phyloP scores from a whole-genome alignment of 768 basidiomycete species.

The Macrolepiota albuminosa region DNA sequence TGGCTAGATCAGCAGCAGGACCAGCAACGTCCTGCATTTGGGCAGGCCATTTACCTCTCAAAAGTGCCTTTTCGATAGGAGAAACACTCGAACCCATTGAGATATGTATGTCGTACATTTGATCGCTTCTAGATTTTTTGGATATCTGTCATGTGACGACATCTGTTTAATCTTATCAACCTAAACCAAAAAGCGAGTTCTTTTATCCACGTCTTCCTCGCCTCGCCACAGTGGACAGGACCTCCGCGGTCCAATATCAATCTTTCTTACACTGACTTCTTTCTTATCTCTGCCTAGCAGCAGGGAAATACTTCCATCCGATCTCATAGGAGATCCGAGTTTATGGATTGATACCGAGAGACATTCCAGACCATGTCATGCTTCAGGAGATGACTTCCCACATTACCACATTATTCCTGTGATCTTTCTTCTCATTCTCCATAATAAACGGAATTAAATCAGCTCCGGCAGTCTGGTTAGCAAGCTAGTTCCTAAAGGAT shows the following conservation, averaged over 20 bases:
- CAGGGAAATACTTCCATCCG: not conserved
- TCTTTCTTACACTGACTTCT: not conserved
- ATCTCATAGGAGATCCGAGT: not conserved
- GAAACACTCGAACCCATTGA: slow-evolving; percentile 20
- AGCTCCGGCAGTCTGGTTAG: not conserved
- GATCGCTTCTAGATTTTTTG: slow-evolving; percentile 7
- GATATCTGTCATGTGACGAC: slow-evolving; percentile 4
- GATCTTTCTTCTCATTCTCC: not conserved
- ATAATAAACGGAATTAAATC: not conserved
- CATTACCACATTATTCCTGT: not conserved
- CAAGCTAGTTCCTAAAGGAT: not conserved
- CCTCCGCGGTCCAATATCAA: too few relatives aligned
- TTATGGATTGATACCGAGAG: not conserved
- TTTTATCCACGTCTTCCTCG: not conserved
- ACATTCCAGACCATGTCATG: not conserved
- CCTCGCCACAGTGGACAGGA: not conserved
- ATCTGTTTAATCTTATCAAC: slow-evolving; percentile 4
- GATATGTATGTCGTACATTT: not conserved
- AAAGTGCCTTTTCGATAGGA: slow-evolving; percentile 49
- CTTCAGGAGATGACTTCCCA: not conserved
- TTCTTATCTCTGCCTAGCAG: not conserved
- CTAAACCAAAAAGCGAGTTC: not conserved
- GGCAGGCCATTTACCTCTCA: slow-evolving; percentile 44
- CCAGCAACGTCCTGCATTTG: slow-evolving; percentile 17
- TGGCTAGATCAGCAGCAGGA: slow-evolving; percentile 35